phyloP scores from a whole-genome alignment of 208 protist genomes.

The Herpetomonas tarakana region DNA sequence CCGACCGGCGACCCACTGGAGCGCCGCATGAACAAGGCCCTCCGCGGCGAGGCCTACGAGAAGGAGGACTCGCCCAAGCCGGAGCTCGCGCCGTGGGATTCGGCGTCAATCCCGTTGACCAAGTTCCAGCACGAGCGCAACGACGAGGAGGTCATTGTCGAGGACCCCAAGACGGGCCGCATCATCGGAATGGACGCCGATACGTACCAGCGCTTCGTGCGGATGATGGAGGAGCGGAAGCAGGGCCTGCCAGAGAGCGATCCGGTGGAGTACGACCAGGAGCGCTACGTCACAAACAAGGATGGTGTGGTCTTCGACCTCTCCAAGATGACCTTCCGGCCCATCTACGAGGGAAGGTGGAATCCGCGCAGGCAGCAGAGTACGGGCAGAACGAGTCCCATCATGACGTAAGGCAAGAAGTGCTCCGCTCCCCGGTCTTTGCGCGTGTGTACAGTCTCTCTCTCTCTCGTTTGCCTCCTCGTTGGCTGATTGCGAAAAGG shows the following conservation, averaged over 20 bases:
- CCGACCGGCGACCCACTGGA: conserved; percentile 55
- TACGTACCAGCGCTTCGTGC: conserved; percentile 80
- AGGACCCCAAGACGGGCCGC: conserved; percentile 85
- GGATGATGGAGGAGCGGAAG: conserved; percentile 81
- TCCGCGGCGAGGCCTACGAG: conserved; percentile 13
- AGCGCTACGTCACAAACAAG: conserved; percentile 87
- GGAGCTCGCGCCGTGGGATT: conserved; percentile 80
- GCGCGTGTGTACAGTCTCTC: conserved; percentile 1
- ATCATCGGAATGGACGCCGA: conserved; percentile 85
- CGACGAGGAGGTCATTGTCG: conserved; percentile 83
- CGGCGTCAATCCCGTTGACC: conserved; percentile 79
- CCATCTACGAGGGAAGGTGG: conserved; percentile 84
- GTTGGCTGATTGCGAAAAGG: no score
- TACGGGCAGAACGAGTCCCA: conserved; percentile 82
- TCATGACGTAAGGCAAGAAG: conserved; percentile 58
- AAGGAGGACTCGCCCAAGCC: conserved; percentile 53
- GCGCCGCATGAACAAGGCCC: conserved; percentile 37
- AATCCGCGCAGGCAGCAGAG: conserved; percentile 78
- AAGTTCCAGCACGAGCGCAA: conserved; percentile 84
- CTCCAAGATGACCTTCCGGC: conserved; percentile 86
- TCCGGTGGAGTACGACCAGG: conserved; percentile 88
- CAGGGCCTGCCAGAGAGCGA: conserved; percentile 66
- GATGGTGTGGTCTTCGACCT: conserved; percentile 85
- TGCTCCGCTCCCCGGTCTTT: background rate
- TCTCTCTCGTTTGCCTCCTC: no score